These are phyloP conservation scores for Sporothrix globosa DNA, from an alignment of 2,329 filamentous ascomycete genomes.

Conservation along the genomic window DNA sequence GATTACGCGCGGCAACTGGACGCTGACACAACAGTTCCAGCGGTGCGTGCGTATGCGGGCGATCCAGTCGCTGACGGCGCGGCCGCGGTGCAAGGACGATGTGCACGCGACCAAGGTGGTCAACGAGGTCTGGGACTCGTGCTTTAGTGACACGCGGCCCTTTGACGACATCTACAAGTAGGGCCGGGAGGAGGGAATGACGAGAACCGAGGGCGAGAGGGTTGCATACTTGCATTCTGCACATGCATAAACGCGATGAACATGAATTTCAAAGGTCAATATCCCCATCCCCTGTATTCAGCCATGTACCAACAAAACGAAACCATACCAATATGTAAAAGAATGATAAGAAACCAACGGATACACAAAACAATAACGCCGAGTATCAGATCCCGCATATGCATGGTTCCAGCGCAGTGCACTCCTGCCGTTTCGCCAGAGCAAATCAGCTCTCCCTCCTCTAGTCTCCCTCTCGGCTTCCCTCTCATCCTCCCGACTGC, in stretches of 20 bases:
- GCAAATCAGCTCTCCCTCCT: neutral
- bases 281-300: constrained; percentile 23
- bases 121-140: constrained; percentile 98
- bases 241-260: constrained; percentile 10
- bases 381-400: constrained; percentile 20
- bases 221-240: neutral
- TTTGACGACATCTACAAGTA: constrained; percentile 96
- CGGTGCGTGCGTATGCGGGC: constrained; percentile 85
- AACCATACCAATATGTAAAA: constrained; percentile 13
- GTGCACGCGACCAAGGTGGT: constrained; percentile 85
- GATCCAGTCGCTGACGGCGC: constrained; percentile 73
- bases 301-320: constrained; percentile 24
- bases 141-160: constrained; percentile 88
- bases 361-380: constrained; percentile 24
- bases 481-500: too few species aligned
- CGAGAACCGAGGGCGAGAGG: too few species aligned
- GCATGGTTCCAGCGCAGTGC: constrained; percentile 26
- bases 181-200: constrained; percentile 31
- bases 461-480: neutral
- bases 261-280: constrained; percentile 18
- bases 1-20: constrained; percentile 82
- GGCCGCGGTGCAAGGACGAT: constrained; percentile 82
- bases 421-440: constrained; percentile 20
- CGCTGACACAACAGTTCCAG: constrained; percentile 88
- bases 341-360: constrained; percentile 9